Conservation (phyloP, 2,329 filamentous ascomycete species). For the Paracoccidioides lutzii region DNA sequence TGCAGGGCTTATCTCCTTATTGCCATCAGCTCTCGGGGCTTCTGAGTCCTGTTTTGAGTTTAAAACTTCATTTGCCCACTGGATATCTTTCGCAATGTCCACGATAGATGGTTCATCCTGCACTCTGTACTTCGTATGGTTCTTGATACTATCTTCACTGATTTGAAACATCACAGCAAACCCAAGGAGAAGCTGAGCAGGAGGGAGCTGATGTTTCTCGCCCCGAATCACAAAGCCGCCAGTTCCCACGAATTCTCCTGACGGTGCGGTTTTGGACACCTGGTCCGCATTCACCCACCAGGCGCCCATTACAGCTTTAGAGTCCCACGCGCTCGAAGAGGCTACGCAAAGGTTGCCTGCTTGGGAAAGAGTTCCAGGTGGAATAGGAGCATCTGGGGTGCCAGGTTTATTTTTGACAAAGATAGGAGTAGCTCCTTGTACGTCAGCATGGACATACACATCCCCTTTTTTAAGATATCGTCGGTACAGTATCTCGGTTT, state of each 20-base stretch:
- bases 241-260: conserved; percentile 64
- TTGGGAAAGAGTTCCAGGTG: conserved; percentile 80
- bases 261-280: conserved; percentile 70
- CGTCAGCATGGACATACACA: conserved; percentile 79
- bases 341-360: conserved; percentile 76
- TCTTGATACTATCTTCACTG: conserved; percentile 72
- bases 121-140: conserved; percentile 62
- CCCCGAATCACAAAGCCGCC: conserved; percentile 73
- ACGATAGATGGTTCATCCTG: conserved; percentile 21
- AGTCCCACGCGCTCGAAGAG: conserved; percentile 85
- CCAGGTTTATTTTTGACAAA: conserved; percentile 78
- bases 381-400: conserved; percentile 71
- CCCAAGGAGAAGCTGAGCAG: conserved; percentile 73
- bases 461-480: conserved; percentile 79
- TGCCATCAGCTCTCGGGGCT: background rate
- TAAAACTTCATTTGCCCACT: conserved; percentile 16
- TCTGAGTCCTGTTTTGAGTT: conserved; percentile 9
- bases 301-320: conserved; percentile 86
- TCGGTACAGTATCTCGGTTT: conserved; percentile 86
- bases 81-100: conserved; percentile 13
- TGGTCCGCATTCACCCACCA: conserved; percentile 92
- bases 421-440: conserved; percentile 71
- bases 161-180: conserved; percentile 81
- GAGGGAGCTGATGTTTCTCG: conserved; percentile 82
- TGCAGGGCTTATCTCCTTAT: conserved; percentile 13